phyloP scores from a whole-genome alignment of 768 basidiomycete species.

The Boletus tomentosulus region DNA sequence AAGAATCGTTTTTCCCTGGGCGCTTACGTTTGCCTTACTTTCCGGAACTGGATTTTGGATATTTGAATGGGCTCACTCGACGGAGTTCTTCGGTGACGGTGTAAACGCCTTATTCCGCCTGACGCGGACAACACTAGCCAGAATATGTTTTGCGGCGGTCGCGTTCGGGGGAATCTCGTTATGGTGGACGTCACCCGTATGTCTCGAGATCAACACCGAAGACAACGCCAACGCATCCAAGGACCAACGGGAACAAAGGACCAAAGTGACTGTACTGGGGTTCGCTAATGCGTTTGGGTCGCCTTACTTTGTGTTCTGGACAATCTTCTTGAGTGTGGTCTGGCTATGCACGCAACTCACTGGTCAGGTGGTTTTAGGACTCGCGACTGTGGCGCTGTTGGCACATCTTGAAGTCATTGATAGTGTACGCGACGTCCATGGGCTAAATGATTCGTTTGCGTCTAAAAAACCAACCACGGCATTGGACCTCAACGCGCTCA shows the following conservation, averaged over 20 bases:
- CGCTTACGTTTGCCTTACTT: slow-evolving; percentile 56
- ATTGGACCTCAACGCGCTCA: slow-evolving; percentile 27
- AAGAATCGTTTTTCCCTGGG: slow-evolving; percentile 52
- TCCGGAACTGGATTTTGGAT: slow-evolving; percentile 70
- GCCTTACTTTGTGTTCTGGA: slow-evolving; percentile 81
- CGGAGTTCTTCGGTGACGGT: slow-evolving; percentile 39
- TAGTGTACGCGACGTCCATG: slow-evolving; percentile 67
- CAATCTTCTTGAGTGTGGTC: slow-evolving; percentile 55
- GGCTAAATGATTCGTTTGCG: slow-evolving; percentile 48
- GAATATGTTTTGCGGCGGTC: slow-evolving; percentile 49
- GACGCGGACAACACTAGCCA: slow-evolving; percentile 58
- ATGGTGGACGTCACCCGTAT: slow-evolving; percentile 75
- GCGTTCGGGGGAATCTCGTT: slow-evolving; percentile 51
- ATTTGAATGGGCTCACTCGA: slow-evolving; percentile 73
- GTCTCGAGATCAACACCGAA: slow-evolving; percentile 56
- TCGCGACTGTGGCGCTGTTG: slow-evolving; percentile 63
- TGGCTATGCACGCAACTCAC: slow-evolving; percentile 63
- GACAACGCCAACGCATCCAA: slow-evolving; percentile 4
- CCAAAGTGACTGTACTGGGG: slow-evolving; percentile 63
- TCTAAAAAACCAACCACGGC: slow-evolving; percentile 45
- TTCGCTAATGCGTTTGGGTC: slow-evolving; percentile 90
- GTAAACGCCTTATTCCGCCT: slow-evolving; percentile 45
- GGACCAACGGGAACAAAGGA: slow-evolving; percentile 29
- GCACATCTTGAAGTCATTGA: slow-evolving; percentile 79
- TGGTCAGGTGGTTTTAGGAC: slow-evolving; percentile 72